A percentile compares a stretch with the other conserved stretches of the same genome.
These are phyloP conservation scores for Ilex paraguariensis DNA, from an alignment of 305 asterid genomes.

Conservation along the genomic window DNA sequence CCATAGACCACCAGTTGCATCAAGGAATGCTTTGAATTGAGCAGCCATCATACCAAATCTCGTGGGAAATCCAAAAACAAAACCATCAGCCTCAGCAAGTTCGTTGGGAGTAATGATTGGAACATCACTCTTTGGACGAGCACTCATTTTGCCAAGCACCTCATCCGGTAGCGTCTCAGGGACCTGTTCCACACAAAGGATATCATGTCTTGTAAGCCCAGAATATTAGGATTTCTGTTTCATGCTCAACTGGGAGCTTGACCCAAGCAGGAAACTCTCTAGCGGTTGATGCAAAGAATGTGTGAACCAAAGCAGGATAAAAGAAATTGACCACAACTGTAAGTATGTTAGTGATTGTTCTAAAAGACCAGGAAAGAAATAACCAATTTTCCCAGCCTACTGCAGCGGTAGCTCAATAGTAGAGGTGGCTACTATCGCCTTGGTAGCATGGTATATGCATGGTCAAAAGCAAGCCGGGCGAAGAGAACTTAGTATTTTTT, in stretches of 20 bases:
- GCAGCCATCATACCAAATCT: conserved; percentile 2
- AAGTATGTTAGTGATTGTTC: not conserved
- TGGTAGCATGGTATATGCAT: no score
- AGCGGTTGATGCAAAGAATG: no score
- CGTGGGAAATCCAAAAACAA: not conserved
- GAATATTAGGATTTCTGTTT: not conserved
- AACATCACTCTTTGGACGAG: not conserved
- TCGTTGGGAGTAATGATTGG: not conserved
- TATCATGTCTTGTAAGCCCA: not conserved
- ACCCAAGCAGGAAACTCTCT: no score
- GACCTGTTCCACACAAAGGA: not conserved
- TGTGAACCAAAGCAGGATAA: not conserved
- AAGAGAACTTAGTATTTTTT: no score
- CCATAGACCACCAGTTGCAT: conserved; percentile 4
- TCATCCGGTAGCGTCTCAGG: not conserved
- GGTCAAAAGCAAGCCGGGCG: no score
- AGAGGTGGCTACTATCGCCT: no score
- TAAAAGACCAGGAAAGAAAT: not conserved
- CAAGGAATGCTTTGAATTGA: conserved; percentile 4
- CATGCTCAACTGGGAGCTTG: no score
- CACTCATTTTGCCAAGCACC: conserved; percentile 1
- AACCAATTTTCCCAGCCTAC: no score
- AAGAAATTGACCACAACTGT: no score
- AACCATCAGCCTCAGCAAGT: conserved; percentile 4
- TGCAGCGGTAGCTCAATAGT: no score